phyloP scores from a whole-genome alignment of 352 stramenopile genomes.

The Lagenidium giganteum region DNA sequence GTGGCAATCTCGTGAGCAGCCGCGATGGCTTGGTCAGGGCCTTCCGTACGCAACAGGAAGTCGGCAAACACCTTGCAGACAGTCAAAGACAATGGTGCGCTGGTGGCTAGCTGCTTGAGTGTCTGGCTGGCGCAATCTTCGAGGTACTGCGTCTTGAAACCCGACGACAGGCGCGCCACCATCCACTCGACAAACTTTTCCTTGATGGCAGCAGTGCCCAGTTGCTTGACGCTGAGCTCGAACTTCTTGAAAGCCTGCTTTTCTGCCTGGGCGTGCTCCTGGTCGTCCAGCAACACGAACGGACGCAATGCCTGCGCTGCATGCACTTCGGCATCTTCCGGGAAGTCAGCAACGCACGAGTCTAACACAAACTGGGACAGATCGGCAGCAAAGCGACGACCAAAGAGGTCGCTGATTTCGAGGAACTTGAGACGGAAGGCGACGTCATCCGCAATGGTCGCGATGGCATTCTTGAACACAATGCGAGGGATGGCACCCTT shows the following conservation, averaged over 20 bases:
- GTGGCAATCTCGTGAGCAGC: conserved; percentile 36
- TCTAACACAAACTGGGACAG: conserved; percentile 70
- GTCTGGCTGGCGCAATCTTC: conserved; percentile 51
- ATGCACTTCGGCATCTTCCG: conserved; percentile 46
- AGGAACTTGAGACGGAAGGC: conserved; percentile 75
- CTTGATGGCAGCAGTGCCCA: conserved; percentile 45
- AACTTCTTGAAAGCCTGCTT: conserved; percentile 42
- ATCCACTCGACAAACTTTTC: conserved; percentile 68
- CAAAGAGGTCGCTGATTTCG: conserved; percentile 74
- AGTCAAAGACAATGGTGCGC: conserved; percentile 11
- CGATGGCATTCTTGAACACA: conserved; percentile 71
- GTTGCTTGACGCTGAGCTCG: conserved; percentile 40
- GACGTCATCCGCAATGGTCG: conserved; percentile 50
- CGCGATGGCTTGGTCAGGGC: conserved; percentile 36
- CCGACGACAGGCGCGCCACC: conserved; percentile 38
- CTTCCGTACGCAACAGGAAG: conserved; percentile 64
- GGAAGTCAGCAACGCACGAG: conserved; percentile 54
- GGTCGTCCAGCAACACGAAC: conserved; percentile 33
- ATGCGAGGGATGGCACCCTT: conserved; percentile 83
- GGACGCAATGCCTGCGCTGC: conserved; percentile 46
- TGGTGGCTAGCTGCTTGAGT: conserved; percentile 40
- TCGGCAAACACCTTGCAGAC: conserved; percentile 60
- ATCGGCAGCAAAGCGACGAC: conserved; percentile 39
- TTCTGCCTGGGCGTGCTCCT: conserved; percentile 39
- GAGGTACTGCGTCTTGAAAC: conserved; percentile 33